These are phyloP conservation scores for Tympanopsis confertula DNA, from an alignment of 2,329 filamentous ascomycete species.

Conservation along the genomic window DNA sequence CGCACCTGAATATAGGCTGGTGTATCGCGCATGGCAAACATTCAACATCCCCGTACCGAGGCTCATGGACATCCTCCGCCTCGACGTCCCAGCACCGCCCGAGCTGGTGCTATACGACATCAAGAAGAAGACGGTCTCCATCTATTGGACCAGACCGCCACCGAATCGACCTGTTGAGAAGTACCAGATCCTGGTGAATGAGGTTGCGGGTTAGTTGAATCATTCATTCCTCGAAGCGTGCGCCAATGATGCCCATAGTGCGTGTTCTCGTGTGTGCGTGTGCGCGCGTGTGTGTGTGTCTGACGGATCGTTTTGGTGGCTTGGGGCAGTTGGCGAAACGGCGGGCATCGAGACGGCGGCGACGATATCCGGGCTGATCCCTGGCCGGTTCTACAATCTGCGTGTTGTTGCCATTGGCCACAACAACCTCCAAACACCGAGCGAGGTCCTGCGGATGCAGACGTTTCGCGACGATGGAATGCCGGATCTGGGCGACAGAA, in stretches of 20 bases:
- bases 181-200: slow-evolving; percentile 88
- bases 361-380: slow-evolving; percentile 75
- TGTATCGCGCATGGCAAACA: slow-evolving; percentile 77
- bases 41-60: slow-evolving; percentile 83
- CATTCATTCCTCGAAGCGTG: slow-evolving; percentile 1
- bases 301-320: slow-evolving; percentile 9
- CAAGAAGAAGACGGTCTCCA: slow-evolving; percentile 71
- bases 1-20: no score
- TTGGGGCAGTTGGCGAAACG: slow-evolving; percentile 65
- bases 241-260: slow-evolving; percentile 7
- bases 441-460: slow-evolving; percentile 70
- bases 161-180: slow-evolving; percentile 61
- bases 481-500: slow-evolving; percentile 43
- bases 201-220: slow-evolving; percentile 61
- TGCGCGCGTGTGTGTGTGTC: not conserved
- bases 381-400: slow-evolving; percentile 84
- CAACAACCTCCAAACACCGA: slow-evolving; percentile 86
- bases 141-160: slow-evolving; percentile 77
- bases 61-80: slow-evolving; percentile 78
- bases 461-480: slow-evolving; percentile 59
- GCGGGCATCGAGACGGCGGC: slow-evolving; percentile 75
- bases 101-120: slow-evolving; percentile 86
- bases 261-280: not conserved
- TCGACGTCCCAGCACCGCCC: slow-evolving; percentile 84
- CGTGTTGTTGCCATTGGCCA: slow-evolving; percentile 83